Evolutionary conservation across 306 rosid species (phyloP).

Genomic region (Lathyrus tuberosus): DNA sequence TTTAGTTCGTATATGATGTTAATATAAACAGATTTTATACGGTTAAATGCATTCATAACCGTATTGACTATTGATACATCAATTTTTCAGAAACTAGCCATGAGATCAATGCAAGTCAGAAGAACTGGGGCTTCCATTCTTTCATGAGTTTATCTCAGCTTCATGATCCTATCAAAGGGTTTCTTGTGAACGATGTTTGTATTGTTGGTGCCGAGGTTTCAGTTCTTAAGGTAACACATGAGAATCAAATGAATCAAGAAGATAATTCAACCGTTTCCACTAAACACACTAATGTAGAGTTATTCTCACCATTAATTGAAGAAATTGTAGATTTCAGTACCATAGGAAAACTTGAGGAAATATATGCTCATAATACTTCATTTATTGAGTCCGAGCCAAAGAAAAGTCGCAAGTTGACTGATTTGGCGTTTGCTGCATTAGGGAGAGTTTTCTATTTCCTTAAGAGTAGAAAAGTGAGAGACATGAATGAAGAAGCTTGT

Average conservation of each 20-base stretch:
- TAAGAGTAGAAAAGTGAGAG: neutral
- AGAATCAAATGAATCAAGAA: neutral
- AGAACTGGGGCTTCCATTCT: too few species aligned
- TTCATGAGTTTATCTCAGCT: neutral
- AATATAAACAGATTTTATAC: too few species aligned
- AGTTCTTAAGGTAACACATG: neutral
- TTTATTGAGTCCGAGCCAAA: conserved; percentile 10
- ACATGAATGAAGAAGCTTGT: neutral
- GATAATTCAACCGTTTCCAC: neutral
- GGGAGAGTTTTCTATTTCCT: conserved; percentile 39
- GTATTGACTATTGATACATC: too few species aligned
- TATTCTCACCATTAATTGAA: neutral
- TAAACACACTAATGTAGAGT: too few species aligned
- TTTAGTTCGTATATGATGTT: too few species aligned
- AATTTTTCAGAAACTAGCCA: too few species aligned
- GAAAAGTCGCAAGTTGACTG: conserved; percentile 2
- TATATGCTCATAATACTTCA: conserved; percentile 31
- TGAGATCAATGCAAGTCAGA: too few species aligned
- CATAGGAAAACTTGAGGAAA: conserved; percentile 23
- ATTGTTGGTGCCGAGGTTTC: neutral
- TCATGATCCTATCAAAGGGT: conserved; percentile 13
- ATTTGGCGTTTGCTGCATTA: conserved; percentile 40
- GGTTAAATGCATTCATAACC: too few species aligned
- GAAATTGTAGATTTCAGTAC: conserved; percentile 6
- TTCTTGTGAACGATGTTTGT: neutral